phyloP scores from a whole-genome alignment of 257 asterid species.

The Nicotiana paniculata region DNA sequence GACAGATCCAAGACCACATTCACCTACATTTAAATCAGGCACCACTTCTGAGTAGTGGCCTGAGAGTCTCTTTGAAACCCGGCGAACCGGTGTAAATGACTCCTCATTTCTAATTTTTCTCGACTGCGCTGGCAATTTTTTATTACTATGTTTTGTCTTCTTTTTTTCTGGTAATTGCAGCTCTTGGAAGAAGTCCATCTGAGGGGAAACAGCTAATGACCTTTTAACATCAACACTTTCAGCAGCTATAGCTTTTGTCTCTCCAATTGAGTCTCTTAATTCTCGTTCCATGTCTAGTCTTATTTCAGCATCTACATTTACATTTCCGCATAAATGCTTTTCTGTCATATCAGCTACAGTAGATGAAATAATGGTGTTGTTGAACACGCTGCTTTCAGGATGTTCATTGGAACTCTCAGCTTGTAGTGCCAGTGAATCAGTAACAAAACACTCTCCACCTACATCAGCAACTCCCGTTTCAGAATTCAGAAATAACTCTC shows the following conservation, averaged over 20 bases:
- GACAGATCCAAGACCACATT: conserved; percentile 18
- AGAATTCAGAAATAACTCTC: conserved; percentile 4
- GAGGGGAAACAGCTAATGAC: background rate
- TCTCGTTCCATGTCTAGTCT: background rate
- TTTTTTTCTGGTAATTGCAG: conserved; percentile 22
- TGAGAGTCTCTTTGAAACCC: conserved; percentile 30
- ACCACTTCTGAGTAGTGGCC: conserved; percentile 24
- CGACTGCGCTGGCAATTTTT: background rate
- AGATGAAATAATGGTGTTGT: background rate
- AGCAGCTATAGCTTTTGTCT: background rate
- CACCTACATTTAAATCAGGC: conserved; percentile 16
- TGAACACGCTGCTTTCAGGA: conserved; percentile 7
- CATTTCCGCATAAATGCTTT: background rate
- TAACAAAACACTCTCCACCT: conserved; percentile 26
- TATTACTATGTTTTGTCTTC: conserved; percentile 1
- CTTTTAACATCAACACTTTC: conserved; percentile 2
- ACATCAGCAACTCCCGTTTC: conserved; percentile 15
- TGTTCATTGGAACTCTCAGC: conserved; percentile 16
- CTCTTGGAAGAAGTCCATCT: conserved; percentile 2
- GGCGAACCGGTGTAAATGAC: conserved; percentile 7
- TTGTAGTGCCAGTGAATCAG: conserved; percentile 12
- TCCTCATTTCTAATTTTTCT: conserved; percentile 15
- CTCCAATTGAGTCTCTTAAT: background rate
- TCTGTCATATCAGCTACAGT: background rate
- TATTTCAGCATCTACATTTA: conserved; percentile 9